A percentile compares a stretch with the other conserved stretches of the same genome.
These are phyloP conservation scores for Phaeosphaeria sp. DNA, from an alignment of 2,329 filamentous ascomycete species.

Conservation along the genomic window DNA sequence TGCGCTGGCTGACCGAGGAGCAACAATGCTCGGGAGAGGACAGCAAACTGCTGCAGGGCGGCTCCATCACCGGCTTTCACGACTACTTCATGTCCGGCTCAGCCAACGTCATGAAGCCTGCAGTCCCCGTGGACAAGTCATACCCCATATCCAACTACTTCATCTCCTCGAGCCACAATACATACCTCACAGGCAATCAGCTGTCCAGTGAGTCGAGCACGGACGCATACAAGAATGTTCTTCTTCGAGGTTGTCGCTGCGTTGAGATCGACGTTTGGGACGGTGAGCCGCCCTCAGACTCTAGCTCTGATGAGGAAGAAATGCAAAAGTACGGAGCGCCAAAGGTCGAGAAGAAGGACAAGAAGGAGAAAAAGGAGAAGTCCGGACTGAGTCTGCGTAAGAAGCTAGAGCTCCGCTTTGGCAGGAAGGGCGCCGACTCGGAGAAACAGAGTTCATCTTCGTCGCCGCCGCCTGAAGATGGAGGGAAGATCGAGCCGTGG, in stretches of 20 bases:
- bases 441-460: constrained; percentile 27
- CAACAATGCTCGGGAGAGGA: constrained; percentile 33
- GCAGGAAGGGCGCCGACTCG: constrained; percentile 33
- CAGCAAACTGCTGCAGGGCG: constrained; percentile 34
- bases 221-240: constrained; percentile 78
- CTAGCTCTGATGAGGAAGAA: constrained; percentile 48
- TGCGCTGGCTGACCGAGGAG: constrained; percentile 41
- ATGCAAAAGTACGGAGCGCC: constrained; percentile 22
- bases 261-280: constrained; percentile 98
- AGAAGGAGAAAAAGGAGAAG: constrained; percentile 26
- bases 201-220: constrained; percentile 78
- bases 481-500: constrained; percentile 37
- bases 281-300: constrained; percentile 60
- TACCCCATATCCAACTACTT: constrained; percentile 87
- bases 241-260: constrained; percentile 81
- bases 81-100: constrained; percentile 56
- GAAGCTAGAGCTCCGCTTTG: constrained; percentile 42
- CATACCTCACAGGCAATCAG: constrained; percentile 88
- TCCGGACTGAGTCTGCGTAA: constrained; percentile 41
- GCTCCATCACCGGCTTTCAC: constrained; percentile 41
- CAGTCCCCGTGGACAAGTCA: constrained; percentile 61
- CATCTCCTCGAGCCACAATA: constrained; percentile 94
- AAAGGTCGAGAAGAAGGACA: constrained; percentile 32
- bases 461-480: constrained; percentile 11
- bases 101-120: constrained; percentile 55